Evolutionary conservation across 2,329 filamentous ascomycete species (phyloP), one percentile per base, ranked within the genome.

Genomic region (Berkeleyomyces basicola): DNA sequence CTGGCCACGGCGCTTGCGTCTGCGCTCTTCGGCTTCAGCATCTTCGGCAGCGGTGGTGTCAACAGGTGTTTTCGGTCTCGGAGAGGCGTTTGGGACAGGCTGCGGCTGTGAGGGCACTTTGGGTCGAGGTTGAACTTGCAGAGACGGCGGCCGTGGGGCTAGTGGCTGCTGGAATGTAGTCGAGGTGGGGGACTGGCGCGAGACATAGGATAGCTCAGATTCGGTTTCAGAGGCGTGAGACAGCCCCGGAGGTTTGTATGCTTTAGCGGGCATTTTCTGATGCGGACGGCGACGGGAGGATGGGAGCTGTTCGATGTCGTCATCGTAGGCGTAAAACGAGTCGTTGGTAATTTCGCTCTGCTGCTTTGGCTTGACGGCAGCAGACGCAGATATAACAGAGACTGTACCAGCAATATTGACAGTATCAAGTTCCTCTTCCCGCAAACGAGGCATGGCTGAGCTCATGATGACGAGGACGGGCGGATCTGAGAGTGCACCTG

Each of bases 271-370:
- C 31, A 40, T 36, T 31, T 55, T 62, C 14, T 46, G 31, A 5
- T 5, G 37, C 5, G 61, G 37, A 14, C 51, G 53, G 7, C 11
- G 49, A 36, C 53, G 53, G n/a, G 47, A 42, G 53, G 61, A 55
- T n/a, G 61, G 51, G 40, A 43, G 61, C 42, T 63, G 37, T 23
- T 59, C 16, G 31, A 59, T 55, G 23, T 49, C 51, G 46, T 58
- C 57, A 23, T 58, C 36, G 33, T 62, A 58, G 36, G 43, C 43
- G 37, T 62, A 55, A 47, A 60, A 65, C 11, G 60, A 62, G 55
- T 65, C 63, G 55, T 63, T 59, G 55, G 60, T 64, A 23, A 64
- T 57, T 44, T 64, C 63, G 39, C 63, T 64, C 40, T 61, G 63
- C 31, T 61, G 63, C 31, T 47, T 61, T 14, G 55, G 33, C 43